phyloP scores from a whole-genome alignment of 371 early-diverging fungal genomes.

The Funneliformis caledonium region DNA sequence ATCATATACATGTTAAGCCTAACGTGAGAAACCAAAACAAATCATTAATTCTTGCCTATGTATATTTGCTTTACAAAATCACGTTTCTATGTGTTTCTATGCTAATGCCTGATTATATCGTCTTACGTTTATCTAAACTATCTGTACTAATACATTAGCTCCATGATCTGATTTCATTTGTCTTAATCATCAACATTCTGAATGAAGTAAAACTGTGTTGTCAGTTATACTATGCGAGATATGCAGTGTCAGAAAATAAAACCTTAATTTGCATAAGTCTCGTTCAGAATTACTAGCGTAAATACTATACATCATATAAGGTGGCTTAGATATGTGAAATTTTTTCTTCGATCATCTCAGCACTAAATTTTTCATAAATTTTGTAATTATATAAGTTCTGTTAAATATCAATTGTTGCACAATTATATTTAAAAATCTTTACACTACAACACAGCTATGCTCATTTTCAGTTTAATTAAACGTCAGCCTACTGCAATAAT shows the following conservation, averaged over 20 bases:
- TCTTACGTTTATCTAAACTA: not conserved
- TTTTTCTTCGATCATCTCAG: not conserved
- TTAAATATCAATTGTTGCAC: not conserved
- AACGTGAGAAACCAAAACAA: not conserved
- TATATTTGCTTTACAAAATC: not conserved
- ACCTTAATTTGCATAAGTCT: too few species aligned
- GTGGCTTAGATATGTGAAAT: not conserved
- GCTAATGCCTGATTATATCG: not conserved
- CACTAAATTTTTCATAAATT: not conserved
- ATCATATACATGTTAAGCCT: too few species aligned
- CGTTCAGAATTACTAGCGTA: too few species aligned
- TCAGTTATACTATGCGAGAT: not conserved
- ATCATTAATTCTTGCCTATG: conserved; percentile 16
- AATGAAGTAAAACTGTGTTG: not conserved
- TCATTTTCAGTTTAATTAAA: conserved; percentile 35
- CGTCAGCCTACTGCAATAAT: conserved; percentile 19
- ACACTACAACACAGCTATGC: conserved; percentile 17
- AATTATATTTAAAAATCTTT: too few species aligned
- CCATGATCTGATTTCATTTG: conserved; percentile 6
- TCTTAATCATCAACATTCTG: not conserved
- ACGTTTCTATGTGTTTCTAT: not conserved
- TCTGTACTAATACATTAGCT: not conserved
- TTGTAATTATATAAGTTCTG: conserved; percentile 20
- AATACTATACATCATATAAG: too few species aligned
- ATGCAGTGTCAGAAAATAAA: not conserved